phyloP scores from a whole-genome alignment of 169 alveolate species.

The Theileria orientalis region DNA sequence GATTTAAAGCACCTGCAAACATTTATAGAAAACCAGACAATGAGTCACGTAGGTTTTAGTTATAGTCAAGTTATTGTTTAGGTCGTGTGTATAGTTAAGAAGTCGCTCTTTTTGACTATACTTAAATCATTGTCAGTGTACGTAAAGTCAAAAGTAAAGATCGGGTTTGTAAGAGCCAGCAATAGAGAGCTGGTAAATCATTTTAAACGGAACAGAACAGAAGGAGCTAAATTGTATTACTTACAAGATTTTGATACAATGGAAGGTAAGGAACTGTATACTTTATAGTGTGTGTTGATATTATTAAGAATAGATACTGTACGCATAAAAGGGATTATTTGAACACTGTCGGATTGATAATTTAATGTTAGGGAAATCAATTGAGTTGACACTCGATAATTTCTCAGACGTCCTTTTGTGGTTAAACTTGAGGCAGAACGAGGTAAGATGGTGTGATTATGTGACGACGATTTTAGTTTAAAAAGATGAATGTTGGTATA shows the following conservation, averaged over 20 bases:
- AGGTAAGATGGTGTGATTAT: conserved; percentile 3
- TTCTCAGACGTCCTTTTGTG: conserved; percentile 41
- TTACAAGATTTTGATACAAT: conserved; percentile 43
- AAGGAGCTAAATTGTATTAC: conserved; percentile 55
- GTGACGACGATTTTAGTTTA: conserved; percentile 5
- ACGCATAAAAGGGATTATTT: too few species aligned
- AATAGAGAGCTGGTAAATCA: conserved; percentile 46
- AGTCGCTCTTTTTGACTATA: conserved; percentile 55
- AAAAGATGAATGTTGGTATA: conserved; percentile 5
- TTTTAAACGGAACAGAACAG: conserved; percentile 60
- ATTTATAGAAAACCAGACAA: conserved; percentile 16
- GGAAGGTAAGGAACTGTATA: conserved; percentile 17
- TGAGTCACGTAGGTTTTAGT: conserved; percentile 8
- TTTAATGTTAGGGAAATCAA: conserved; percentile 22
- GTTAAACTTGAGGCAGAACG: conserved; percentile 43
- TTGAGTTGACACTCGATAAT: conserved; percentile 23
- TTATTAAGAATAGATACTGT: too few species aligned
- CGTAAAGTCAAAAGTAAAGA: conserved; percentile 54
- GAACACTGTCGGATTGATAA: background rate
- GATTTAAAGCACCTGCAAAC: conserved; percentile 5
- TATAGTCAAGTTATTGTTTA: background rate
- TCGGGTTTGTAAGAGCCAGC: conserved; percentile 64
- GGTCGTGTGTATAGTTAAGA: conserved; percentile 65
- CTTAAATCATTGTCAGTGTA: conserved; percentile 69
- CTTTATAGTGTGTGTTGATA: too few species aligned